Evolutionary conservation across 2,329 filamentous ascomycete species (phyloP), one percentile per base, ranked within the genome.

Genomic region (Myriosclerotinia scirpicola): DNA sequence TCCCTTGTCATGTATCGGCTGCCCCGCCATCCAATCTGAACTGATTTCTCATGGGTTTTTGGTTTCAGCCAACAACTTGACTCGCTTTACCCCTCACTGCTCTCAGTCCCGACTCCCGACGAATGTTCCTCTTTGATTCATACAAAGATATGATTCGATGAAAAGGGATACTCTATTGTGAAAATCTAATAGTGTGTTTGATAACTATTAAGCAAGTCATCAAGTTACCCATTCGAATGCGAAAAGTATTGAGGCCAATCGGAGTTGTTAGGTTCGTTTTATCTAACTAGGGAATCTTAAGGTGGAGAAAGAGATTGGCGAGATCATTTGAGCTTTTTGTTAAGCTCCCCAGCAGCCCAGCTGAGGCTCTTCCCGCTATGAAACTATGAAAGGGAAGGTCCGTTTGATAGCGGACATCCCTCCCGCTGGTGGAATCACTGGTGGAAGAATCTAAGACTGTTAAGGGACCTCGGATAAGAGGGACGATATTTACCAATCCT

Each of bases 1-100:
- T 50, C 52, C 63, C 44, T 58, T 59, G 54, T 48, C 42, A n/a
- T 38, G 44, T 38, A 59, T 65, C 54, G 42, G 61, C 52, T 56
- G 63, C 54, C 40, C 44, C 42, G 63, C 63, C 34, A 65, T 65
- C 63, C 63, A 65, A 59, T 59, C 63, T 65, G 63, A 65, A 30
- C n/a, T 52, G 53, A 15, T n/a, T 30, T 52, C 20, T 58, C 54
- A 65, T 58, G 22, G 30, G 34, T 34, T 55, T n/a, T 26, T 34
- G 42, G 42, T 59, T 59, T 59, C 63, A 59, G 54, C 34, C 63
- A 65, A 59, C n/a, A 30, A 17, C 42, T 38, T 48, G 20, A 48
- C 20, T 48, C 46, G 46, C 38, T 55, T 46, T 50, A 26, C 30
- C 58, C 58, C 58, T 60, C 54, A 34, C 30, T 34, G 30, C 30